Base-by-base conservation (phyloP, 768 basidiomycete species). In the Mrakia frigida region DNA sequence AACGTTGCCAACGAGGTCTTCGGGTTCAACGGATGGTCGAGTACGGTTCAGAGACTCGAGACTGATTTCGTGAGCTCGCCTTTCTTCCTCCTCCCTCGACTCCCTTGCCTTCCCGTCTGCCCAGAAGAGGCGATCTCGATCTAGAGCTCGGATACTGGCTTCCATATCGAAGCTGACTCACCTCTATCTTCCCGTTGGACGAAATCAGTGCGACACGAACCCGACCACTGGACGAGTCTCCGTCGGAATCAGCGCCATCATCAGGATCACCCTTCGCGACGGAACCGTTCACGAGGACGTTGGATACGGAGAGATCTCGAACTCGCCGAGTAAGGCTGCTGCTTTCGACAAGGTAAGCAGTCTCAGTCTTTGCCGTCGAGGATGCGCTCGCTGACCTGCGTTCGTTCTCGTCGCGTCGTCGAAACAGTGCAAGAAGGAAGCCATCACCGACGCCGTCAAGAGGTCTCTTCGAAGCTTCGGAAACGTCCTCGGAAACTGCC, bases 1-100 rank as follows among this genome's bases (percentile, higher is more conserved):
- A 96, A 95, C 81, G 87, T 99, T 33, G 97, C 77, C 9, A 99
- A 99, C 82, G 96, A 99, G 79, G 92, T 98, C 60, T 98, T 99
- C 84, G 96, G 96, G 0, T 98, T 94, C 86, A 93, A 98, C 79
- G 97, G 95, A 35, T 95, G 94, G 95, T 92, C 90, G 78, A 91
- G 92, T 1, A 90, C 83, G 68, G 86, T 96, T 67, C 87, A 92
- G 78, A 91, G 82, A 74, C 83, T 97, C 46, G 88, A 88, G 11
- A 91, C 81, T 1, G 84, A 84, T 68, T 84, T 80, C 70, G 84
- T 84, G 39, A 77, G 82, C 77, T 59, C 43, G 11, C n/a, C n/a
- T n/a, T 13, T 73, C 43, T 69, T 73, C 89, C 33, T 81, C 83
- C 78, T 82, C 80, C 79, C 81, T 83, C 67, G n/a, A 31, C 81